These are phyloP conservation scores for Tetrahymena borealis DNA, from an alignment of 73 alveolate genomes.

Conservation along the genomic window DNA sequence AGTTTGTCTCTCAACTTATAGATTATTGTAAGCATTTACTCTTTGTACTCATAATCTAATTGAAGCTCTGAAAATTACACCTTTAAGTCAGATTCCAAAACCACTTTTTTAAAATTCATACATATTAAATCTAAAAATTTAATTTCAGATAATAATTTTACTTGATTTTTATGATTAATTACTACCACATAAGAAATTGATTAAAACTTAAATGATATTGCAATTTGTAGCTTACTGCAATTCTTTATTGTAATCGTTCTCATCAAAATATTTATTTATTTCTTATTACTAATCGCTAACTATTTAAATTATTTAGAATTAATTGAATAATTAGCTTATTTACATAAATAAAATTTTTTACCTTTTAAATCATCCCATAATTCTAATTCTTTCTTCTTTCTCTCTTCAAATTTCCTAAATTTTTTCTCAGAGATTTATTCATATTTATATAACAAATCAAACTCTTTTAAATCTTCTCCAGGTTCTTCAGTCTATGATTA, in stretches of 20 bases:
- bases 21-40: not conserved
- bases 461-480: conserved; percentile 17
- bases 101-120: not conserved
- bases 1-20: not conserved
- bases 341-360: not conserved
- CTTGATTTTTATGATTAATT: not conserved
- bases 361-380: conserved; percentile 40
- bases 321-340: no score
- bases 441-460: conserved; percentile 21
- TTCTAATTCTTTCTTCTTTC: conserved; percentile 7
- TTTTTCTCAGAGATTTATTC: conserved; percentile 23
- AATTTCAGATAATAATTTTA: not conserved
- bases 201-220: not conserved
- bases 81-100: not conserved
- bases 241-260: not conserved
- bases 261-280: not conserved
- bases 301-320: no score
- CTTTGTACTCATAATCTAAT: not conserved
- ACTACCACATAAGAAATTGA: not conserved
- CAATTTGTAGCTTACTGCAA: not conserved
- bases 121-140: no score
- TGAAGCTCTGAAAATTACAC: not conserved
- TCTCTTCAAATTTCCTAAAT: conserved; percentile 22
- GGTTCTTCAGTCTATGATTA: conserved; percentile 28
- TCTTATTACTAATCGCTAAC: no score